phyloP scores from a whole-genome alignment of 495 filamentous ascomycete genomes.

The Penicillium lividum region DNA sequence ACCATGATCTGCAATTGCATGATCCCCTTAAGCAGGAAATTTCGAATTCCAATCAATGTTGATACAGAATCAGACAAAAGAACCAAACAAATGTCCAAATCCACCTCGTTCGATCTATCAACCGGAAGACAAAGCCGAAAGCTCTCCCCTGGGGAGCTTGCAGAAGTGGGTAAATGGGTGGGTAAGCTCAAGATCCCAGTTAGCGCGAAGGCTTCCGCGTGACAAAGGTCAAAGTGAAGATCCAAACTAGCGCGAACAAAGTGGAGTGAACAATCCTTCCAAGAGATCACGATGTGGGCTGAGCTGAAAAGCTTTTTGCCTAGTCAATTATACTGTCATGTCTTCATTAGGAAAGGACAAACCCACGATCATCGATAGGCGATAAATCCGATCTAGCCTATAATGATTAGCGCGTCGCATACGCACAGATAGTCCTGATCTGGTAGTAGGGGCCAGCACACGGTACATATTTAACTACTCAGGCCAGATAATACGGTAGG shows the following conservation, averaged over 20 bases:
- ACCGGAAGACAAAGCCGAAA: slow-evolving; percentile 1
- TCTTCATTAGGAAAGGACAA: neutral
- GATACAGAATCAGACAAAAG: neutral
- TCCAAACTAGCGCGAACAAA: slow-evolving; percentile 14
- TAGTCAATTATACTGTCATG: slow-evolving; percentile 1
- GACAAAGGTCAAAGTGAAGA: slow-evolving; percentile 17
- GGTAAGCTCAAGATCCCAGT: slow-evolving; percentile 3
- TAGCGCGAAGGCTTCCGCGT: slow-evolving; percentile 19
- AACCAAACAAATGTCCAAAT: neutral
- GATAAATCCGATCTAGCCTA: neutral
- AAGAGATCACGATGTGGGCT: slow-evolving; percentile 8
- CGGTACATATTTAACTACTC: too few relatives aligned
- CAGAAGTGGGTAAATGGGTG: neutral
- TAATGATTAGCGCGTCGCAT: neutral
- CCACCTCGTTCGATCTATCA: slow-evolving; percentile 6
- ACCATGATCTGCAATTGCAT: slow-evolving; percentile 10
- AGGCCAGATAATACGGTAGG: too few relatives aligned
- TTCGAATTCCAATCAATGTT: neutral
- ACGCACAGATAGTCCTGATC: neutral
- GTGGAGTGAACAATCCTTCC: slow-evolving; percentile 7
- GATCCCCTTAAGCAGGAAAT: neutral
- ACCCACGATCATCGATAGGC: slow-evolving; percentile 1
- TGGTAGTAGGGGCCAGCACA: neutral
- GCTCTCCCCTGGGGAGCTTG: neutral
- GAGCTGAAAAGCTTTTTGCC: neutral